These are phyloP conservation scores for Boletus coccyginus DNA, from an alignment of 768 basidiomycete genomes.

Conservation along the genomic window DNA sequence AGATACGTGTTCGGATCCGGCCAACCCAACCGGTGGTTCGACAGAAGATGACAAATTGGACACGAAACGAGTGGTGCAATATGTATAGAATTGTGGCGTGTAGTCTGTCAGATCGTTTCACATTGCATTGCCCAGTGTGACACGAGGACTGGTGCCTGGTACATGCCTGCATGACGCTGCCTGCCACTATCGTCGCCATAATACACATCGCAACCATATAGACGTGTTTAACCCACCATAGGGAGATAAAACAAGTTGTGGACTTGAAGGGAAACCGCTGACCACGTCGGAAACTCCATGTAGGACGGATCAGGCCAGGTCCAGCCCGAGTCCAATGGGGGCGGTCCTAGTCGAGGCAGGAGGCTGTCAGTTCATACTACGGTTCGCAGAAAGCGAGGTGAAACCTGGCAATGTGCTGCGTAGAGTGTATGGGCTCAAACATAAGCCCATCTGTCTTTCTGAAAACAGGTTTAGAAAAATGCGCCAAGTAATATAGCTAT, in stretches of 20 bases:
- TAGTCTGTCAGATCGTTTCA: neutral
- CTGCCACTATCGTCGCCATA: neutral
- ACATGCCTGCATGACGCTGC: neutral
- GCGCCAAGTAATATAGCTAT: neutral
- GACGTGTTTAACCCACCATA: neutral
- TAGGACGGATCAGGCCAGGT: neutral
- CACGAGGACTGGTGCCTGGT: neutral
- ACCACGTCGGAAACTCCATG: no score
- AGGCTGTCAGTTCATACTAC: neutral
- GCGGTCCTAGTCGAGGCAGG: no score
- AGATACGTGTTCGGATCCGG: neutral
- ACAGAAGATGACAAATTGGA: neutral
- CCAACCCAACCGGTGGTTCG: neutral
- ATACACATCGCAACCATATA: neutral
- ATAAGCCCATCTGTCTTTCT: neutral
- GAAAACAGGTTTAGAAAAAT: neutral
- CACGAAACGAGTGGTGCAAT: no score
- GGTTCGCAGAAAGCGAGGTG: neutral
- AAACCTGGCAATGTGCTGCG: neutral
- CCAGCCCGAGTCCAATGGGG: neutral
- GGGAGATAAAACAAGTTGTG: neutral
- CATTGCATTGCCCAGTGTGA: neutral
- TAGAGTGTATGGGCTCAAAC: neutral
- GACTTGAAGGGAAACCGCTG: neutral
- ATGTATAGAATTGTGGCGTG: neutral